phyloP scores from a whole-genome alignment of 202 grass and related monocot genomes.

The Panicum virgatum region DNA sequence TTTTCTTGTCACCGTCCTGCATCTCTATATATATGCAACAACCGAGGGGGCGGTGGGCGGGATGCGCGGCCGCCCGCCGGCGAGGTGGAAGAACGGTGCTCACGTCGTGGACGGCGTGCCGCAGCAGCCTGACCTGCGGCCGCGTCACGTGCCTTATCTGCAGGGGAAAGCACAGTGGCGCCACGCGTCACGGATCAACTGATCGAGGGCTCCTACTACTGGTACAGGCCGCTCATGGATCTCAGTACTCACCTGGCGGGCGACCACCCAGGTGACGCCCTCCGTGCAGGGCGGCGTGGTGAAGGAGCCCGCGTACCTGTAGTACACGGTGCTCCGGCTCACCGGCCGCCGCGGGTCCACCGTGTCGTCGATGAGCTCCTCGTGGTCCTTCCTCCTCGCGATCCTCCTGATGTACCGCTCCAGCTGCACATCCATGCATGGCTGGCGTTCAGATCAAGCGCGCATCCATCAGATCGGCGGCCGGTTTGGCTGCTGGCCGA shows the following conservation, averaged over 20 bases:
- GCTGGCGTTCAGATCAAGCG: no score
- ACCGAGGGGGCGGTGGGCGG: no score
- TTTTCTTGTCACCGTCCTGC: no score
- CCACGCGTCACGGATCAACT: no score
- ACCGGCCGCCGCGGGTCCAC: slow-evolving; percentile 49
- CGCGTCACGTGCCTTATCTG: slow-evolving; percentile 47
- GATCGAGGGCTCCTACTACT: no score
- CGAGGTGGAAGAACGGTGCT: background rate
- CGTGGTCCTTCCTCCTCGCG: slow-evolving; percentile 13
- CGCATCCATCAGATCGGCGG: no score
- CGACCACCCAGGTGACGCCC: slow-evolving; percentile 58
- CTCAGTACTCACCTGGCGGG: slow-evolving; percentile 7
- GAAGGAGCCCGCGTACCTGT: slow-evolving; percentile 69
- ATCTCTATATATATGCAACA: no score
- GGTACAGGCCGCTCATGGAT: background rate
- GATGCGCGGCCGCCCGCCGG: background rate
- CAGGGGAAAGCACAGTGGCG: background rate
- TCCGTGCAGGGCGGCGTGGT: slow-evolving; percentile 73
- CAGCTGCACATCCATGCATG: no score
- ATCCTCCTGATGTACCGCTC: slow-evolving; percentile 52
- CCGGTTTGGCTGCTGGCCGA: no score
- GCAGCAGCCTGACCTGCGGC: slow-evolving; percentile 47
- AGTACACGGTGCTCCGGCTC: slow-evolving; percentile 51
- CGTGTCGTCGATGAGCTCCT: slow-evolving; percentile 40
- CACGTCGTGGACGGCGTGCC: slow-evolving; percentile 63